phyloP scores from a whole-genome alignment of 1,284 basidiomycete species.

The Gymnopus androsaceus region DNA sequence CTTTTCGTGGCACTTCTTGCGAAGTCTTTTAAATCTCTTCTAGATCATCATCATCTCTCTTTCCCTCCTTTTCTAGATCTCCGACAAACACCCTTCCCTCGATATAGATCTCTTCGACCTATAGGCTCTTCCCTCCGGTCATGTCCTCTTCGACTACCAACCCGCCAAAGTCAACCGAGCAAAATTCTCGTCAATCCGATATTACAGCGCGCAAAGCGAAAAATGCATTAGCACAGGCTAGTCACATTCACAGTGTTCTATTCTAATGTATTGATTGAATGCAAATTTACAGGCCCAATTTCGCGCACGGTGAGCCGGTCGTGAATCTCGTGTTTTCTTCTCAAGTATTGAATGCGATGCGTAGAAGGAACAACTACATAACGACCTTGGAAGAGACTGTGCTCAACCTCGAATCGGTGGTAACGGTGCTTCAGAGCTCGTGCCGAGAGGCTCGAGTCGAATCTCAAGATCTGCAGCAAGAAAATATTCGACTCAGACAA shows the following conservation, averaged over 20 bases:
- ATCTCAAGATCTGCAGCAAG: slow-evolving; percentile 57
- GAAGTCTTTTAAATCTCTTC: slow-evolving; percentile 7
- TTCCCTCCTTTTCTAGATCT: slow-evolving; percentile 38
- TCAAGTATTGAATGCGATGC: neutral
- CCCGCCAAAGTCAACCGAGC: slow-evolving; percentile 1
- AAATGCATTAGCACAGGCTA: slow-evolving; percentile 73
- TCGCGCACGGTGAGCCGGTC: slow-evolving; percentile 63
- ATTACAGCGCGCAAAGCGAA: slow-evolving; percentile 80
- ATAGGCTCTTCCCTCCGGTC: slow-evolving; percentile 56
- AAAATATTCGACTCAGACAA: slow-evolving; percentile 62
- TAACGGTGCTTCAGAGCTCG: slow-evolving; percentile 78
- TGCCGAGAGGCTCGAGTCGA: slow-evolving; percentile 67
- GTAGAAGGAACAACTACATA: slow-evolving; percentile 74
- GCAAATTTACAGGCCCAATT: slow-evolving; percentile 71
- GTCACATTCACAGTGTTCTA: slow-evolving; percentile 30
- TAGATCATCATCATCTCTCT: slow-evolving; percentile 42
- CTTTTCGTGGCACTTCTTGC: slow-evolving; percentile 39
- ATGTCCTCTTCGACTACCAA: slow-evolving; percentile 30
- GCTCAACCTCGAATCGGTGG: slow-evolving; percentile 77
- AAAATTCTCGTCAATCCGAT: slow-evolving; percentile 38
- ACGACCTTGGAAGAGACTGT: slow-evolving; percentile 42
- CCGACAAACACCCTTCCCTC: slow-evolving; percentile 24
- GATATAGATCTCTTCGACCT: slow-evolving; percentile 31
- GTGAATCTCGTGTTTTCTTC: slow-evolving; percentile 64
- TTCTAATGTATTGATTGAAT: neutral